phyloP scores from a whole-genome alignment of 495 filamentous ascomycete genomes.

The Neurospora sp. region DNA sequence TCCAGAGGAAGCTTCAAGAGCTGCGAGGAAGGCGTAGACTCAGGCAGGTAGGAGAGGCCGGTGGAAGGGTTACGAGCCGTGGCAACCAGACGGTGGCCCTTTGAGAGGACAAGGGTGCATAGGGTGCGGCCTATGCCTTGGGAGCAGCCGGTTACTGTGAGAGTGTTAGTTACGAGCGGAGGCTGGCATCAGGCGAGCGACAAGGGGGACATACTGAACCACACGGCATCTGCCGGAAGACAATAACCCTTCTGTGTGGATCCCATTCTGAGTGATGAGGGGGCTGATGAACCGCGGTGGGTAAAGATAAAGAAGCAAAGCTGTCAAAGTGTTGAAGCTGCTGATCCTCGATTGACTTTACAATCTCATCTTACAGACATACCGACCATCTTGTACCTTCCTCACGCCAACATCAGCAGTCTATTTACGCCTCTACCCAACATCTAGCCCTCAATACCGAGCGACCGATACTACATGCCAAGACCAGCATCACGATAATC shows the following conservation, averaged over 20 bases:
- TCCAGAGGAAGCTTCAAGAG: constrained; percentile 39
- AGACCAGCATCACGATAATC: not conserved
- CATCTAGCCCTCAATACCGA: not conserved
- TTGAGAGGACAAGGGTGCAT: constrained; percentile 27
- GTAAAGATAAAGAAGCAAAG: not conserved
- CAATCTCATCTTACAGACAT: not conserved
- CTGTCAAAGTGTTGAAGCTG: not conserved
- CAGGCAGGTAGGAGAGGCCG: constrained; percentile 29
- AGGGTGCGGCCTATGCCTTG: constrained; percentile 38
- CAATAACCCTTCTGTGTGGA: constrained; percentile 24
- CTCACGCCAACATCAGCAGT: not conserved
- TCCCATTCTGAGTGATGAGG: constrained; percentile 8
- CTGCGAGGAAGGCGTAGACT: constrained; percentile 4
- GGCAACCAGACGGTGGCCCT: constrained; percentile 37
- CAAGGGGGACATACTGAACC: constrained; percentile 33
- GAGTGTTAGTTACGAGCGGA: not conserved
- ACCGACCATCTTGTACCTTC: not conserved
- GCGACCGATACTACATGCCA: not conserved
- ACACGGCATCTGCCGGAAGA: constrained; percentile 38
- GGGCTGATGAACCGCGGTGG: not conserved
- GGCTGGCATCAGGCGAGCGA: not conserved
- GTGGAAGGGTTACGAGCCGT: constrained; percentile 31
- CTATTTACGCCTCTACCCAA: not conserved
- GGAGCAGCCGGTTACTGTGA: constrained; percentile 40
- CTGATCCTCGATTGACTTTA: not conserved